phyloP scores from a whole-genome alignment of 805 yeast genomes.

The Kuraishia piskuri region DNA sequence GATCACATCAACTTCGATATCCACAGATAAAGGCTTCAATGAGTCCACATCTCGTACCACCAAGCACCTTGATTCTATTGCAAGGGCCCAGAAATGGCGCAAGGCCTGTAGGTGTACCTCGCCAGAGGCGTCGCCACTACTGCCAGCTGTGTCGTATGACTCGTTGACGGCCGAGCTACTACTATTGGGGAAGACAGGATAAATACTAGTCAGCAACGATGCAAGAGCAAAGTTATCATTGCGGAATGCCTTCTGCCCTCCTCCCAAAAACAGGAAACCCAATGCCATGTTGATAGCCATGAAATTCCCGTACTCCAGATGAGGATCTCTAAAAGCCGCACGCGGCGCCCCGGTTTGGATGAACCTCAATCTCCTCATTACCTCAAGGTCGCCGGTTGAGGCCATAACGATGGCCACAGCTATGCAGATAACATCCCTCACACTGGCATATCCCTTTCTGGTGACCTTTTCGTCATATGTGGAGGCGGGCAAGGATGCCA shows the following conservation, averaged over 20 bases:
- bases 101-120: conserved; percentile 75
- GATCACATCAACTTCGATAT: conserved; percentile 22
- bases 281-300: conserved; percentile 75
- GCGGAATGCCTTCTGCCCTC: conserved; percentile 82
- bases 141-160: background rate
- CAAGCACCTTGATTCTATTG: conserved; percentile 77
- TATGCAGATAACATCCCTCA: conserved; percentile 53
- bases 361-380: conserved; percentile 62
- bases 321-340: conserved; percentile 12
- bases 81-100: conserved; percentile 84
- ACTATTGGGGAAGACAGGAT: conserved; percentile 59
- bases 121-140: conserved; percentile 20
- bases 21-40: conserved; percentile 42
- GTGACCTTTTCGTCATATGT: conserved; percentile 55
- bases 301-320: conserved; percentile 54
- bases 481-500: conserved; percentile 31
- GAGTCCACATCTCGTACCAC: conserved; percentile 63
- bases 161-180: conserved; percentile 2
- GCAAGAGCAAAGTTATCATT: conserved; percentile 57
- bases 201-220: conserved; percentile 60
- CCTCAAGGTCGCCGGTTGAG: conserved; percentile 82
- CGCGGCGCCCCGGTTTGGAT: conserved; percentile 44
- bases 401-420: conserved; percentile 74
- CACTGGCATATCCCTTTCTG: conserved; percentile 39
- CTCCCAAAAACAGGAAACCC: conserved; percentile 85